Evolutionary conservation across 2,329 filamentous ascomycete genomes (phyloP).

Genomic region (Simplicillium aogashimaense): DNA sequence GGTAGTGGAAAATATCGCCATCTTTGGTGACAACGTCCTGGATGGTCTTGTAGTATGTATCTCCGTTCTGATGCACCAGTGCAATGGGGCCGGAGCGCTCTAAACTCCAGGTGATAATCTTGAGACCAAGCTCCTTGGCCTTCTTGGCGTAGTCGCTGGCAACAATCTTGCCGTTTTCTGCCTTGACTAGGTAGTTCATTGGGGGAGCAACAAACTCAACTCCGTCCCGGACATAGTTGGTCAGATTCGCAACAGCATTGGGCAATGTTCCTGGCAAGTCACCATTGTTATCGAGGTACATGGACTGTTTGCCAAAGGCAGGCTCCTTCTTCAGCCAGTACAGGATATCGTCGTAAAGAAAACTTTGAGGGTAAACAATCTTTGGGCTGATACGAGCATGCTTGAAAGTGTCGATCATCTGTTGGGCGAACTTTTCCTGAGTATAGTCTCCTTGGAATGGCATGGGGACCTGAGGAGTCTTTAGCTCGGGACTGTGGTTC

Average conservation of each 20-base stretch:
- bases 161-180: slow-evolving; percentile 43
- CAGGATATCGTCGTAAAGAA: slow-evolving; percentile 52
- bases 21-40: slow-evolving; percentile 47
- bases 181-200: slow-evolving; percentile 49
- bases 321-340: slow-evolving; percentile 58
- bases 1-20: slow-evolving; percentile 55
- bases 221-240: slow-evolving; percentile 43
- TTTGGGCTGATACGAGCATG: slow-evolving; percentile 38
- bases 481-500: slow-evolving; percentile 58
- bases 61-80: slow-evolving; percentile 30
- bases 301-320: slow-evolving; percentile 48
- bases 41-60: slow-evolving; percentile 48
- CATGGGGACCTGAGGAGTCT: slow-evolving; percentile 60
- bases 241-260: slow-evolving; percentile 45
- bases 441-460: slow-evolving; percentile 57
- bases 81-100: slow-evolving; percentile 54
- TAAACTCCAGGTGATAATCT: slow-evolving; percentile 59
- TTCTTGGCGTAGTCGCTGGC: slow-evolving; percentile 52
- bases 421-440: slow-evolving; percentile 52
- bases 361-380: slow-evolving; percentile 55
- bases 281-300: slow-evolving; percentile 55
- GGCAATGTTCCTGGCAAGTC: slow-evolving; percentile 40
- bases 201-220: slow-evolving; percentile 55
- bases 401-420: slow-evolving; percentile 53
- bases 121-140: slow-evolving; percentile 50